These are phyloP conservation scores for Aureoboletus auriporus DNA, from an alignment of 768 basidiomycete species.

Conservation along the genomic window DNA sequence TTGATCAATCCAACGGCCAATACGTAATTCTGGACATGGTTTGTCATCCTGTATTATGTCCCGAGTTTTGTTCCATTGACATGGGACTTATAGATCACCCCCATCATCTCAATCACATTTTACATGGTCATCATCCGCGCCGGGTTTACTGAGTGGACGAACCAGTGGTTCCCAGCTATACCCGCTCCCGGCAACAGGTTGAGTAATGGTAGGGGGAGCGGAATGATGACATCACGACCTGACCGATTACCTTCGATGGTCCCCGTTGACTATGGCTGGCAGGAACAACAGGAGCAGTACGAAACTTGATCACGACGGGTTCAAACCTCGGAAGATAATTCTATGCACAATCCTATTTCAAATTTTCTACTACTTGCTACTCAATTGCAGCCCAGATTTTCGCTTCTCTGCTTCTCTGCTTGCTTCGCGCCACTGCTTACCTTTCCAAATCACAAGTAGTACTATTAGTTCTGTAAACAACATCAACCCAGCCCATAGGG, in stretches of 20 bases:
- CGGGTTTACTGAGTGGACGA: conserved; percentile 7
- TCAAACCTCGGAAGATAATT: too few species aligned
- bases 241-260: too few species aligned
- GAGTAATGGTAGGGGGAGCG: too few species aligned
- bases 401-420: conserved; percentile 40
- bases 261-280: too few species aligned
- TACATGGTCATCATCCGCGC: conserved; percentile 37
- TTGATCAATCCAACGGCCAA: conserved; percentile 24
- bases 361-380: too few species aligned
- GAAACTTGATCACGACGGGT: too few species aligned
- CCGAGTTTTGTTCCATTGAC: background rate
- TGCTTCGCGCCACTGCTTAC: conserved; percentile 54
- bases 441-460: conserved; percentile 58
- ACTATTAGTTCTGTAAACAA: conserved; percentile 50
- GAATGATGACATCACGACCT: too few species aligned
- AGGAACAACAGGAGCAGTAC: too few species aligned
- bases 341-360: too few species aligned
- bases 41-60: background rate
- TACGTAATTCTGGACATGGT: conserved; percentile 34
- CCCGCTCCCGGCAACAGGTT: too few species aligned
- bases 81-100: conserved; percentile 16
- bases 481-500: conserved; percentile 60
- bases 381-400: too few species aligned
- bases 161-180: background rate
- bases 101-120: conserved; percentile 36